A percentile compares a stretch with the other conserved stretches of the same genome.
Evolutionary conservation across 306 rosid species (phyloP).

Genomic region (Inga leiocalycina): DNA sequence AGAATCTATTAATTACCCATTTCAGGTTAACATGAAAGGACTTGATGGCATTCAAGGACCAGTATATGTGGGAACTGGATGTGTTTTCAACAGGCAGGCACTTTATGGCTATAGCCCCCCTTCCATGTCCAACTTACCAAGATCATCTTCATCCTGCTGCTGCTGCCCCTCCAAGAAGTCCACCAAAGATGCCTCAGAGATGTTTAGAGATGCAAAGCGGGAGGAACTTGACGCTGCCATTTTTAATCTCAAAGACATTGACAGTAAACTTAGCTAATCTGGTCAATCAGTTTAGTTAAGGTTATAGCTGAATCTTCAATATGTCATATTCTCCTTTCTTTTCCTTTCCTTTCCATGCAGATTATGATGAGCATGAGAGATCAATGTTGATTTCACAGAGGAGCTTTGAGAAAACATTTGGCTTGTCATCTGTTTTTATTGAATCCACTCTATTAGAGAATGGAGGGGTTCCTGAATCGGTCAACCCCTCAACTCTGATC

Average conservation of each 20-base stretch:
- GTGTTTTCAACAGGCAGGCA: constrained; percentile 92
- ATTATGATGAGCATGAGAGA: constrained; percentile 85
- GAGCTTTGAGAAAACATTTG: constrained; percentile 95
- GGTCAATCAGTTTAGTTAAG: constrained; percentile 25
- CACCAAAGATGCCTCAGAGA: constrained; percentile 51
- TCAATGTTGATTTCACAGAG: constrained; percentile 88
- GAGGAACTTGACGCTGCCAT: constrained; percentile 86
- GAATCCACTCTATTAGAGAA: constrained; percentile 93
- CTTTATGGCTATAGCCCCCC: constrained; percentile 95
- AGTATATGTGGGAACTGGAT: constrained; percentile 94
- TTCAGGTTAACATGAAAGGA: constrained; percentile 98
- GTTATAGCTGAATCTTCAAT: constrained; percentile 24
- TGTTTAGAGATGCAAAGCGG: constrained; percentile 71
- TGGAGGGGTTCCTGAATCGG: constrained; percentile 89
- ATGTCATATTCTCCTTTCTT: constrained; percentile 21
- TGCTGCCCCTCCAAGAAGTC: constrained; percentile 82
- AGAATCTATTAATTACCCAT: constrained; percentile 35
- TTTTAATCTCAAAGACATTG: constrained; percentile 79
- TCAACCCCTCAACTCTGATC: constrained; percentile 72
- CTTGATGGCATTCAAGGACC: constrained; percentile 99
- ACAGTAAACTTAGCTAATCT: constrained; percentile 55
- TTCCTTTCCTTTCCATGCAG: constrained; percentile 47
- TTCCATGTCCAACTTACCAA: constrained; percentile 65
- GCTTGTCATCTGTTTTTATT: constrained; percentile 82
- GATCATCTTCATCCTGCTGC: constrained; percentile 72